These are phyloP conservation scores for Aechmea fasciata DNA, from an alignment of 176 grass and related monocot species.

Conservation along the genomic window DNA sequence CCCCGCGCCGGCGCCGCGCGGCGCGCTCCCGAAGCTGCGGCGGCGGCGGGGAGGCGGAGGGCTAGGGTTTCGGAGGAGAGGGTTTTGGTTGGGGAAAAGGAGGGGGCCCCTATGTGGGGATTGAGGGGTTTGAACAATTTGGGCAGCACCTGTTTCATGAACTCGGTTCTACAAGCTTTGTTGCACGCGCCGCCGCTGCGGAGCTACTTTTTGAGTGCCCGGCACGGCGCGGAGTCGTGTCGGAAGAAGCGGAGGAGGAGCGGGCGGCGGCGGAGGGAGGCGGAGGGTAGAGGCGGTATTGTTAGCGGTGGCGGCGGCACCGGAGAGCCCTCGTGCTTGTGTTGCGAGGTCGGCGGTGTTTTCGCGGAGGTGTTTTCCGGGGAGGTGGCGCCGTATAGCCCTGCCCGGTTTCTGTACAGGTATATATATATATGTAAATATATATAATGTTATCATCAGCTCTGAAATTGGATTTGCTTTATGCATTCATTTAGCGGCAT, in stretches of 20 bases:
- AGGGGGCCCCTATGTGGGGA: neutral
- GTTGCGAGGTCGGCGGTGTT: conserved; percentile 10
- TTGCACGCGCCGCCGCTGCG: conserved; percentile 16
- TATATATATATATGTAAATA: neutral
- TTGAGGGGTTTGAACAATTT: conserved; percentile 22
- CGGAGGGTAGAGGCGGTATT: too few relatives aligned
- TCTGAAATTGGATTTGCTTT: neutral
- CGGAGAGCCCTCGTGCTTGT: conserved; percentile 8
- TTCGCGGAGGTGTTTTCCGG: conserved; percentile 20
- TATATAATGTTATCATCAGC: neutral
- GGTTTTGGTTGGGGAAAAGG: neutral
- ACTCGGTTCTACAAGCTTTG: conserved; percentile 23
- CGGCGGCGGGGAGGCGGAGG: neutral
- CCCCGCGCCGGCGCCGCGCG: neutral
- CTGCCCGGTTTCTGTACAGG: conserved; percentile 24
- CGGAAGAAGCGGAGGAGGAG: conserved; percentile 11
- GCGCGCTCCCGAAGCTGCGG: neutral
- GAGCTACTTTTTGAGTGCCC: conserved; percentile 18
- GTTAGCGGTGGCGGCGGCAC: neutral
- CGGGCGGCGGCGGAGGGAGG: neutral
- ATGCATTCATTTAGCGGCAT: neutral
- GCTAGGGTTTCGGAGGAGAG: neutral
- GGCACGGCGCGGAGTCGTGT: conserved; percentile 9
- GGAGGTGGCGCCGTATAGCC: conserved; percentile 17
- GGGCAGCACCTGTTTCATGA: conserved; percentile 26